Percentiles rank a stretch among this genome's conserved stretches.
Evolutionary conservation across 345 rosid genomes (phyloP).

Genomic region (Boechera retrofracta): DNA sequence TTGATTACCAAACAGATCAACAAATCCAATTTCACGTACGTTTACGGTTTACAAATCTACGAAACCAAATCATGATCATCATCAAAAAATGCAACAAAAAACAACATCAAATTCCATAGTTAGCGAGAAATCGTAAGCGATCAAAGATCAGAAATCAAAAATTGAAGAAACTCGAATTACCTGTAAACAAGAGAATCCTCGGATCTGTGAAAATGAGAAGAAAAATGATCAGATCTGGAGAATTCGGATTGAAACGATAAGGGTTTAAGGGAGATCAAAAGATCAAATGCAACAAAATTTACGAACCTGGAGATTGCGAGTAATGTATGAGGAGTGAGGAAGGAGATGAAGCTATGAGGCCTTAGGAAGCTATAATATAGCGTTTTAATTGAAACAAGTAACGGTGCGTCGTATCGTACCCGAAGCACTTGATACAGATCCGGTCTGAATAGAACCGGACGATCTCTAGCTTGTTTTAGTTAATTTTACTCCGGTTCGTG

Average conservation of each 20-base stretch:
- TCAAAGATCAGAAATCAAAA: background rate
- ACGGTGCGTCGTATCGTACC: conserved; percentile 20
- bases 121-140: background rate
- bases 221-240: conserved; percentile 33
- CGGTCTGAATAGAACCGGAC: conserved; percentile 11
- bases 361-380: conserved; percentile 1
- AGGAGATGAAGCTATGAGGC: background rate
- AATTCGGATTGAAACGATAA: conserved; percentile 17
- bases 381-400: conserved; percentile 20
- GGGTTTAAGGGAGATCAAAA: conserved; percentile 36
- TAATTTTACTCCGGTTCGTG: too few relatives aligned
- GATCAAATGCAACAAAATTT: conserved; percentile 11
- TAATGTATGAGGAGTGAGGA: conserved; percentile 7
- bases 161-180: conserved; percentile 12
- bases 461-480: background rate
- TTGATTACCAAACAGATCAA: conserved; percentile 24
- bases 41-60: background rate
- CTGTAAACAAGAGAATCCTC: conserved; percentile 24
- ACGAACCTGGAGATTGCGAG: conserved; percentile 37
- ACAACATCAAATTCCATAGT: background rate
- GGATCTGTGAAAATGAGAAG: conserved; percentile 34
- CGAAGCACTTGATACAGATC: conserved; percentile 22
- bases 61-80: conserved; percentile 15
- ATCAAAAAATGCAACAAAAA: conserved; percentile 1
- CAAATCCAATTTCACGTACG: conserved; percentile 3